Percentiles rank a stretch among this genome's conserved stretches.
phyloP scores from a whole-genome alignment of 140 eudicot genomes.

The Ambrosia hybrid region DNA sequence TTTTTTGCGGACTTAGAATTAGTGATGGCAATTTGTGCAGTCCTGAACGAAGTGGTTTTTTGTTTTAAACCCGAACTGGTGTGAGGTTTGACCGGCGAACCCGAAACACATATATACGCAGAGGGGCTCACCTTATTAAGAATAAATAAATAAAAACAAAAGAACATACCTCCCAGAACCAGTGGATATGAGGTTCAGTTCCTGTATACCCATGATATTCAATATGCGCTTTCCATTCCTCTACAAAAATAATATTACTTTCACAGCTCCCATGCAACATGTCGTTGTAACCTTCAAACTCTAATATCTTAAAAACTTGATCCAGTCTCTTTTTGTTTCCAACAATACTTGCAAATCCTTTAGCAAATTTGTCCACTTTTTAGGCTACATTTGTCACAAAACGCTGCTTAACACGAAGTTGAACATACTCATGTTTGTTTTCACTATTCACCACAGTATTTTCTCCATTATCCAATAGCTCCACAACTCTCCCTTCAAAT shows the following conservation, averaged over 20 bases:
- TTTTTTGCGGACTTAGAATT: too few species aligned
- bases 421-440: constrained; percentile 64
- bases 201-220: constrained; percentile 67
- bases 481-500: constrained; percentile 65
- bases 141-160: not conserved
- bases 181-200: constrained; percentile 62
- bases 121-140: too few species aligned
- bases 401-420: constrained; percentile 58
- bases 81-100: too few species aligned
- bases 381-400: constrained; percentile 58
- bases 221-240: constrained; percentile 81
- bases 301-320: constrained; percentile 54
- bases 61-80: too few species aligned
- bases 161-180: constrained; percentile 84
- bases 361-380: constrained; percentile 56
- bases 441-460: constrained; percentile 62
- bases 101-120: too few species aligned
- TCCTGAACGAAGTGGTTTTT: too few species aligned
- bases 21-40: too few species aligned
- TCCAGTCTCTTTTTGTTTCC: constrained; percentile 17
- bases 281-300: constrained; percentile 64
- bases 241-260: constrained; percentile 49
- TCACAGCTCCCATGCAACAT: constrained; percentile 73
- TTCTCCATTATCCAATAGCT: constrained; percentile 64
- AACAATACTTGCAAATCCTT: constrained; percentile 65